These are phyloP conservation scores for Berkeleyomyces basicola DNA, from an alignment of 2,329 filamentous ascomycete species.

Conservation along the genomic window DNA sequence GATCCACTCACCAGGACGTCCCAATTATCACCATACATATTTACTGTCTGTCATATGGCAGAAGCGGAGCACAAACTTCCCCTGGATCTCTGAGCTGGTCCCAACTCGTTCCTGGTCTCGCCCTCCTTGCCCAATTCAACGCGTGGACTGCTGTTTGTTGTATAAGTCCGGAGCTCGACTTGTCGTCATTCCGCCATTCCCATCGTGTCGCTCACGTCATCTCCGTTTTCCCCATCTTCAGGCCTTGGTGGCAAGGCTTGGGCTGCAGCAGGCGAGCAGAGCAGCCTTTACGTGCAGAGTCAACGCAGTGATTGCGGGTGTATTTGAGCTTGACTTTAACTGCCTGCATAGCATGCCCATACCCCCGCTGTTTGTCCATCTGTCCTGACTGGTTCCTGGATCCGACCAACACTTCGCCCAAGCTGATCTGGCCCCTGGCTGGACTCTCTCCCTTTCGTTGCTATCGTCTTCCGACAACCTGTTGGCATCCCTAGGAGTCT, in stretches of 20 bases:
- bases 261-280: not conserved
- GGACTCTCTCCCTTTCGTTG: not conserved
- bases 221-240: not conserved
- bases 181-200: not conserved
- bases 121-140: not conserved
- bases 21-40: not conserved
- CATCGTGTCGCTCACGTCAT: not conserved
- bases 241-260: not conserved
- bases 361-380: not conserved
- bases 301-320: not conserved
- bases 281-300: not conserved
- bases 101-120: not conserved
- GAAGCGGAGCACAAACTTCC: not conserved
- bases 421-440: not conserved
- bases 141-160: not conserved
- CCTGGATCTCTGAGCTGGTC: not conserved
- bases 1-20: not conserved
- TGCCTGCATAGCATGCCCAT: too few species aligned
- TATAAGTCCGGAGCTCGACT: not conserved
- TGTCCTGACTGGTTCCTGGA: not conserved
- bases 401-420: not conserved
- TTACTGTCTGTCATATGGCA: conserved; percentile 3
- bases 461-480: not conserved
- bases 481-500: not conserved
- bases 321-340: not conserved